Evolutionary conservation across 805 yeast genomes (phyloP).

Genomic region (Blastobotrys robertii): DNA sequence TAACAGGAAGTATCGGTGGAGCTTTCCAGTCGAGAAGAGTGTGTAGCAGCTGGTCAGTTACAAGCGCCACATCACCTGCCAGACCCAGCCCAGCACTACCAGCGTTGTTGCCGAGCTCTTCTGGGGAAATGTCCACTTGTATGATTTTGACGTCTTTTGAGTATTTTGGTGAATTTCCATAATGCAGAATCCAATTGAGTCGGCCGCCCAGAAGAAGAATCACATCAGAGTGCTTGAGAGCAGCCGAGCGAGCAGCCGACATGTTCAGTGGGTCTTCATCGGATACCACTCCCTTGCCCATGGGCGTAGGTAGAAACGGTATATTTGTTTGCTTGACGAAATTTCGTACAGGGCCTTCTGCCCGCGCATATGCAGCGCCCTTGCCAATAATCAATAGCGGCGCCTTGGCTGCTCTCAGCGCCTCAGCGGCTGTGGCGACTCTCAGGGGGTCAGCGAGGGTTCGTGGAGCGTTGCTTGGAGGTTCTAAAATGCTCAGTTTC

Average conservation of each 20-base stretch:
- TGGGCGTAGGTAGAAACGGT: constrained; percentile 64
- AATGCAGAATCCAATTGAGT: constrained; percentile 65
- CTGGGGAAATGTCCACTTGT: constrained; percentile 47
- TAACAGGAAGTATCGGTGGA: constrained; percentile 22
- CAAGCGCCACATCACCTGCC: constrained; percentile 45
- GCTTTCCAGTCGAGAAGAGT: constrained; percentile 29
- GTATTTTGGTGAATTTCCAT: constrained; percentile 51
- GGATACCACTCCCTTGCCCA: constrained; percentile 64
- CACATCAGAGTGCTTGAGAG: constrained; percentile 47
- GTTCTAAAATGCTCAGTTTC: constrained; percentile 9
- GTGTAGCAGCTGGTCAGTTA: constrained; percentile 29
- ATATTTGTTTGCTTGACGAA: constrained; percentile 36
- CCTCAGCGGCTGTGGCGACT: constrained; percentile 29
- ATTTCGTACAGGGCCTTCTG: constrained; percentile 31
- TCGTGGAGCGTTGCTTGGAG: constrained; percentile 21
- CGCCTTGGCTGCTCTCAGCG: constrained; percentile 29
- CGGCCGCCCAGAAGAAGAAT: constrained; percentile 55
- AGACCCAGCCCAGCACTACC: constrained; percentile 33
- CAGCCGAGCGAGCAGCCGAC: constrained; percentile 57
- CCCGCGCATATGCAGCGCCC: constrained; percentile 45
- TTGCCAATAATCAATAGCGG: constrained; percentile 58
- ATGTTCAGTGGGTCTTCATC: constrained; percentile 41
- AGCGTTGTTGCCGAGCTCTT: constrained; percentile 43
- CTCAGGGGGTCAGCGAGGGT: constrained; percentile 29
- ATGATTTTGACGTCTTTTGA: constrained; percentile 37